Evolutionary conservation across 2,329 filamentous ascomycete species (phyloP).

Genomic region (Pseudofabraea citricarpa): DNA sequence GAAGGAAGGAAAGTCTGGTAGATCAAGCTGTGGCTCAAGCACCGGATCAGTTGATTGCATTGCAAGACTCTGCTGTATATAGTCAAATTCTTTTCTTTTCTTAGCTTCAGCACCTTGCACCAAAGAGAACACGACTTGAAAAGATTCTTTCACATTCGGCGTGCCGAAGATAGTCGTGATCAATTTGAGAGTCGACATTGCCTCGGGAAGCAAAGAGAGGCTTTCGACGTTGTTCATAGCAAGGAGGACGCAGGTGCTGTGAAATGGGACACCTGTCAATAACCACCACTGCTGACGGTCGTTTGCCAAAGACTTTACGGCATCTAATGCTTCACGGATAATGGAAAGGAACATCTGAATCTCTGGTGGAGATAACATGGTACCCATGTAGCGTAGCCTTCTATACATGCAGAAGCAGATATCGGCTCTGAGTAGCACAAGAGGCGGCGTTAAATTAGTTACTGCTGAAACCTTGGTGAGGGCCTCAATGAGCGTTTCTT

Average conservation of each 20-base stretch:
- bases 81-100: conserved; percentile 10
- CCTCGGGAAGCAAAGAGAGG: conserved; percentile 11
- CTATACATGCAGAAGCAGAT: conserved; percentile 15
- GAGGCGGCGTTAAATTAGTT: conserved; percentile 5
- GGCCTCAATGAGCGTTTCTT: not conserved
- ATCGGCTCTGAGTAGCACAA: conserved; percentile 12
- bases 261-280: conserved; percentile 15
- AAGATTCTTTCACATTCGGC: conserved; percentile 15
- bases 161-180: conserved; percentile 10
- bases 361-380: conserved; percentile 2
- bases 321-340: conserved; percentile 14
- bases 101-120: conserved; percentile 14
- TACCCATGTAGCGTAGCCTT: conserved; percentile 6
- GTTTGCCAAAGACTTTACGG: conserved; percentile 6
- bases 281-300: conserved; percentile 18
- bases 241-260: conserved; percentile 16
- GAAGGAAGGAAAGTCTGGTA: not conserved
- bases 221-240: conserved; percentile 14
- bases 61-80: conserved; percentile 15
- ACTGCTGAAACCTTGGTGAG: conserved; percentile 1
- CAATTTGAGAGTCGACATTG: conserved; percentile 14
- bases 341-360: conserved; percentile 7
- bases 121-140: conserved; percentile 10
- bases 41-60: conserved; percentile 8
- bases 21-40: not conserved